Evolutionary conservation across 176 grass and related monocot genomes (phyloP).

Genomic region (Avena atlantica): DNA sequence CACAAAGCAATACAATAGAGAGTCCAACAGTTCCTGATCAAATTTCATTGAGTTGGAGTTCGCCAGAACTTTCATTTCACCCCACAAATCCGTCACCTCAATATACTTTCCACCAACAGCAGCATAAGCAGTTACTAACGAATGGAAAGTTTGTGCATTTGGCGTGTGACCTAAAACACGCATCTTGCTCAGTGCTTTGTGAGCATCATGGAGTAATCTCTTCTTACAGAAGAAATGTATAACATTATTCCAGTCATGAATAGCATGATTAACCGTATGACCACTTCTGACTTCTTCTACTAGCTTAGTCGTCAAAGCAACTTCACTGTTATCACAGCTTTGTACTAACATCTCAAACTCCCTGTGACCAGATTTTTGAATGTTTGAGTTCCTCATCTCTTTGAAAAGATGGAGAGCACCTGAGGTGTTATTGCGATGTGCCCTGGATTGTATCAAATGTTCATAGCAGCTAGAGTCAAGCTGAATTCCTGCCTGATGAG

Average conservation of each 20-base stretch:
- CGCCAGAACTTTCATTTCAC: conserved; percentile 87
- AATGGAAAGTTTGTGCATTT: conserved; percentile 82
- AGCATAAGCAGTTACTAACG: conserved; percentile 77
- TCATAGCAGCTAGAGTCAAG: conserved; percentile 75
- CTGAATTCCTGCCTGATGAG: conserved; percentile 72
- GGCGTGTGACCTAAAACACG: conserved; percentile 71
- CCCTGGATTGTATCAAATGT: conserved; percentile 69
- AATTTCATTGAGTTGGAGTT: conserved; percentile 71
- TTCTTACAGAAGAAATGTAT: conserved; percentile 99
- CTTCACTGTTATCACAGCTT: conserved; percentile 42
- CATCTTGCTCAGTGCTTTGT: conserved; percentile 89
- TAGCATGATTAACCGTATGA: conserved; percentile 53
- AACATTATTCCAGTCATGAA: conserved; percentile 91
- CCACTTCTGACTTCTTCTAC: conserved; percentile 82
- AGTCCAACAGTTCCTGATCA: conserved; percentile 89
- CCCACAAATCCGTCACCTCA: conserved; percentile 91
- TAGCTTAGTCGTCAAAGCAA: conserved; percentile 65
- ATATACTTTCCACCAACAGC: conserved; percentile 85
- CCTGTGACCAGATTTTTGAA: conserved; percentile 56
- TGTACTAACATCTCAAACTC: conserved; percentile 58
- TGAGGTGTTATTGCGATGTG: conserved; percentile 54
- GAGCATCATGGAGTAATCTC: conserved; percentile 83
- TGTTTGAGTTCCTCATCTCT: conserved; percentile 67
- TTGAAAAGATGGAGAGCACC: conserved; percentile 64
- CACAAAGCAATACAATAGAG: conserved; percentile 94